Conservation (phyloP, 73 alveolate genomes). For the Tetrahymena borealis region DNA sequence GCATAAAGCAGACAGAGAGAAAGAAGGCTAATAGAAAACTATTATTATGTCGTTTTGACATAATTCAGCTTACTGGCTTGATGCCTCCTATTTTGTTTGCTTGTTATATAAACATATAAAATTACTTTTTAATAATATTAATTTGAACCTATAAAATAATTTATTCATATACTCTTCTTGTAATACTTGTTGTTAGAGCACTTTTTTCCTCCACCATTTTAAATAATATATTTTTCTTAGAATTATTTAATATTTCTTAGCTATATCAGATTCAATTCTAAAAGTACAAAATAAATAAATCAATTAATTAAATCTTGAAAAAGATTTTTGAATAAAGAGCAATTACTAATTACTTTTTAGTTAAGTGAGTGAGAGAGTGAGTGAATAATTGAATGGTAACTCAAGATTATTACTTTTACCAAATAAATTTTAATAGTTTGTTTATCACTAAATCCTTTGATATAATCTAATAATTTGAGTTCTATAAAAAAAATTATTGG, state of each 20-base stretch:
- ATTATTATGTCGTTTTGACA: no score
- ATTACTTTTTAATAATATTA: not conserved
- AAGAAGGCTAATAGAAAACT: no score
- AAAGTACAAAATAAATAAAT: no score
- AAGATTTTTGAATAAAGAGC: not conserved
- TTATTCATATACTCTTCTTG: not conserved
- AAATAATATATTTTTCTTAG: not conserved
- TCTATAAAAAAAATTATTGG: not conserved
- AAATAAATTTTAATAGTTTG: not conserved
- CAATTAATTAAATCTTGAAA: no score
- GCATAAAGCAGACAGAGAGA: not conserved
- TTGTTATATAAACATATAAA: not conserved
- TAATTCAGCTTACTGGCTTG: no score
- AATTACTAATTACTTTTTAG: not conserved
- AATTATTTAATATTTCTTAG: not conserved
- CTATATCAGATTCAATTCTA: no score
- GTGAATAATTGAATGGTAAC: not conserved
- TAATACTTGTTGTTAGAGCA: not conserved
- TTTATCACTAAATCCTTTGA: not conserved
- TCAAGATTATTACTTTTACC: not conserved
- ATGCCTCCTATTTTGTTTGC: not conserved
- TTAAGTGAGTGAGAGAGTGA: no score
- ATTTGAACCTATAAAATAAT: not conserved
- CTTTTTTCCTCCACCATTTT: not conserved
- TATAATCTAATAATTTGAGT: not conserved